Base-by-base conservation (phyloP, 164 flowering plant species). In the Sextonia rubra region DNA sequence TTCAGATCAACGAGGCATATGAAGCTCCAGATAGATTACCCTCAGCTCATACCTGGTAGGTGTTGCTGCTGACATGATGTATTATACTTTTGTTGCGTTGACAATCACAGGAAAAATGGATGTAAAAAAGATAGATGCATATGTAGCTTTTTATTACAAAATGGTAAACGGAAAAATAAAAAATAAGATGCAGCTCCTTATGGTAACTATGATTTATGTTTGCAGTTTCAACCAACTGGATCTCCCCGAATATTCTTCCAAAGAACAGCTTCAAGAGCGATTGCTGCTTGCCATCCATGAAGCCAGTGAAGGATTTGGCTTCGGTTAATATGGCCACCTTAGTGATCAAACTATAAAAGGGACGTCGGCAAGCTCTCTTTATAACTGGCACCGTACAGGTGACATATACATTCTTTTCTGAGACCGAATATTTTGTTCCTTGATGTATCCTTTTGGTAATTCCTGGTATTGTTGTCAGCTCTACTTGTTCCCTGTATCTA, bases 1-100 rank as follows among this genome's bases (percentile, higher is more conserved):
- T 95, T 82, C 99, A 95, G 84, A 95, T 95, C 76, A 98, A 95
- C 90, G 93, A 89, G 79, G 97, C 99, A 73, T 95, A 95, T 85
- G 99, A 98, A 65, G 92, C 96, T 69, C 96, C 97, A 14, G 97
- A 91, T 82, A 83, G 95, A 73, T 78, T 95, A 70, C 99, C 99
- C 9, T 91, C 99, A 7, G 99, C 99, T 65, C 99, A 95, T 85
- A 95, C 99, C 63, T 95, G 99, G 99, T 93, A 37, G 74, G 86
- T 79, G 30, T 64, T 49, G 12, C 69, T 37, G 23, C 24, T 29
- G 25, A 27, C 44, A 27, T 44, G 69, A 66, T n/a, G 26, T 25
- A 1, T 66, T 37, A 66, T 20, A 32, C 14, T 64, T 24, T 48
- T 71, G n/a, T n/a, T 71, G 32, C 3, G 61, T 47, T 32, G 32